Conservation (phyloP, 495 filamentous ascomycete species). For the Penicillium ochrochloron region DNA sequence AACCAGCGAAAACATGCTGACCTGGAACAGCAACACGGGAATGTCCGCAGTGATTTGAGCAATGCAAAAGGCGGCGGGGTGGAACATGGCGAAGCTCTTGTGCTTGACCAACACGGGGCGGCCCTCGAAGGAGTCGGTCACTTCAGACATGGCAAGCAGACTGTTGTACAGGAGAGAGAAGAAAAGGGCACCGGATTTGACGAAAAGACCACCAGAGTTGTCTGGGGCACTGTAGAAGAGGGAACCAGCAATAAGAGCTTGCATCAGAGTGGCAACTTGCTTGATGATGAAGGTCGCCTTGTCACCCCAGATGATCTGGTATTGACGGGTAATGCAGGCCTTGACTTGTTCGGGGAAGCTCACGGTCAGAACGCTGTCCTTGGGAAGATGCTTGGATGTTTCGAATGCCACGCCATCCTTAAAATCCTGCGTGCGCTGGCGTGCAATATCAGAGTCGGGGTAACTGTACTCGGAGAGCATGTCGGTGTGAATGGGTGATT, state of each 20-base stretch:
- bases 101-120: slow-evolving; percentile 78
- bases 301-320: slow-evolving; percentile 64
- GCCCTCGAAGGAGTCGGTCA: slow-evolving; percentile 69
- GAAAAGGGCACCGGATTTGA: slow-evolving; percentile 65
- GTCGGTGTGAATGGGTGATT: slow-evolving; percentile 35
- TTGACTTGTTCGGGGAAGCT: slow-evolving; percentile 62
- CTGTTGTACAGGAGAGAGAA: slow-evolving; percentile 76
- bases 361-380: slow-evolving; percentile 59
- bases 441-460: slow-evolving; percentile 48
- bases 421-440: slow-evolving; percentile 52
- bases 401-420: slow-evolving; percentile 51
- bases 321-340: slow-evolving; percentile 57
- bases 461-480: slow-evolving; percentile 57
- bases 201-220: slow-evolving; percentile 51
- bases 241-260: slow-evolving; percentile 48
- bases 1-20: slow-evolving; percentile 67
- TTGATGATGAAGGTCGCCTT: slow-evolving; percentile 65
- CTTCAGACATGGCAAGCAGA: slow-evolving; percentile 71
- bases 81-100: slow-evolving; percentile 74
- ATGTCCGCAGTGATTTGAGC: slow-evolving; percentile 73
- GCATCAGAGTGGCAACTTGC: slow-evolving; percentile 49
- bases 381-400: slow-evolving; percentile 42
- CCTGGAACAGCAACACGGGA: slow-evolving; percentile 67
- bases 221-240: slow-evolving; percentile 46
- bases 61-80: slow-evolving; percentile 72